Conservation (phyloP, 2,329 filamentous ascomycete species). For the Exophiala mesophila region DNA sequence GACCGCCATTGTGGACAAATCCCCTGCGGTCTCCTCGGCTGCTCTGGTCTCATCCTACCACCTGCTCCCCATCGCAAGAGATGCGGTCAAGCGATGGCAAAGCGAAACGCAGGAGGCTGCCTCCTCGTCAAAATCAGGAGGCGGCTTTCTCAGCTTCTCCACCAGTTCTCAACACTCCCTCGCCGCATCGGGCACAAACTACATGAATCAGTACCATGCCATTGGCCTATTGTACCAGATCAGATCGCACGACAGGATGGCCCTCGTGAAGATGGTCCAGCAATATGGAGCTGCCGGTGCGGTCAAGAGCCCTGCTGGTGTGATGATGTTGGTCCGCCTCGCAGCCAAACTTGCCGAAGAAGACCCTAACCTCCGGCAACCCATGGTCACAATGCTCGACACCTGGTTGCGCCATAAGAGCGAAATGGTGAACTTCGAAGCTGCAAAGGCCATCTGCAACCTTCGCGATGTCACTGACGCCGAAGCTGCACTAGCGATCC, state of each 20-base stretch:
- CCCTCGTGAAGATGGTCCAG: conserved; percentile 99
- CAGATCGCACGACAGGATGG: conserved; percentile 96
- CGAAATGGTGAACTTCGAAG: conserved; percentile 99
- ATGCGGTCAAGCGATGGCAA: conserved; percentile 96
- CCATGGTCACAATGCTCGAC: conserved; percentile 95
- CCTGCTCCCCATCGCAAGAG: conserved; percentile 88
- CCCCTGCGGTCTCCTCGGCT: conserved; percentile 91
- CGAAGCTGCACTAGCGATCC: conserved; percentile 86
- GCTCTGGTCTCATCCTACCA: conserved; percentile 97
- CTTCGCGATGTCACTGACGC: conserved; percentile 88
- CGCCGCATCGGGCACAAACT: conserved; percentile 72
- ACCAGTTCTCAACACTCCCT: conserved; percentile 70
- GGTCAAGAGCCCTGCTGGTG: conserved; percentile 89
- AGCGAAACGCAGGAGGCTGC: conserved; percentile 97
- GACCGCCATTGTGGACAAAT: conserved; percentile 98
- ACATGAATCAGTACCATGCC: conserved; percentile 97
- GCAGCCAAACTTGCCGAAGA: conserved; percentile 93
- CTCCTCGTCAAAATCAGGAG: conserved; percentile 78
- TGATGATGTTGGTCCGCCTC: conserved; percentile 85
- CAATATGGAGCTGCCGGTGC: conserved; percentile 89
- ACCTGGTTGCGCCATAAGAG: conserved; percentile 98
- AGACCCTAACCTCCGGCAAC: conserved; percentile 79
- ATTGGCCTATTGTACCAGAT: conserved; percentile 97
- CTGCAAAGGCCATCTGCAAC: conserved; percentile 94
- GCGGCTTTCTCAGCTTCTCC: conserved; percentile 90